These are phyloP conservation scores for Fusarium clavum DNA, from an alignment of 2,329 filamentous ascomycete genomes.

Conservation along the genomic window DNA sequence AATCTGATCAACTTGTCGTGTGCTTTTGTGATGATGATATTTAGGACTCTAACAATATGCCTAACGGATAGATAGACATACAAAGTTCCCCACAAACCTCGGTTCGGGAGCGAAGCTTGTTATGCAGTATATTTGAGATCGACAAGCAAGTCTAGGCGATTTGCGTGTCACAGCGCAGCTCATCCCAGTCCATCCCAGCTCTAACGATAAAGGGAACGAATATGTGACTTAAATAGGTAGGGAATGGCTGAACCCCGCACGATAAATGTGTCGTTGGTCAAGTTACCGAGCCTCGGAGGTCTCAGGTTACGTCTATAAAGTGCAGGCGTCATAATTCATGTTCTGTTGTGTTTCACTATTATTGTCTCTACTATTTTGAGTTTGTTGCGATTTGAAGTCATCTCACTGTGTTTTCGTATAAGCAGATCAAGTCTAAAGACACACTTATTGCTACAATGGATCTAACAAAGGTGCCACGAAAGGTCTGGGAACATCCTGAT, in stretches of 20 bases:
- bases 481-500: slow-evolving; percentile 76
- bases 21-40: background rate
- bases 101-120: slow-evolving; percentile 13
- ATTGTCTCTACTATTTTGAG: background rate
- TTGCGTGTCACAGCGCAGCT: slow-evolving; percentile 8
- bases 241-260: slow-evolving; percentile 40
- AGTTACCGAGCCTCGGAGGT: slow-evolving; percentile 37
- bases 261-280: slow-evolving; percentile 3
- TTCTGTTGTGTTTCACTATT: background rate
- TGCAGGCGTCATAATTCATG: background rate
- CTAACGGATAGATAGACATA: background rate
- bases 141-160: slow-evolving; percentile 8
- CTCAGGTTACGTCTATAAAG: slow-evolving; percentile 9
- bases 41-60: background rate
- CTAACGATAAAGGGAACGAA: slow-evolving; percentile 2
- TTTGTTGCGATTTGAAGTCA: background rate
- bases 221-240: background rate
- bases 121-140: slow-evolving; percentile 24
- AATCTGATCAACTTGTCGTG: background rate
- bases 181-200: background rate
- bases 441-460: slow-evolving; percentile 43
- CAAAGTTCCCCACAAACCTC: slow-evolving; percentile 26
- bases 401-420: background rate
- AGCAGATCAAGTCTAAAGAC: background rate
- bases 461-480: slow-evolving; percentile 60